Percentiles rank a stretch among this genome's conserved stretches.
Evolutionary conservation across 148 eudicot species (phyloP).

Genomic region (Polygonum maritimum): DNA sequence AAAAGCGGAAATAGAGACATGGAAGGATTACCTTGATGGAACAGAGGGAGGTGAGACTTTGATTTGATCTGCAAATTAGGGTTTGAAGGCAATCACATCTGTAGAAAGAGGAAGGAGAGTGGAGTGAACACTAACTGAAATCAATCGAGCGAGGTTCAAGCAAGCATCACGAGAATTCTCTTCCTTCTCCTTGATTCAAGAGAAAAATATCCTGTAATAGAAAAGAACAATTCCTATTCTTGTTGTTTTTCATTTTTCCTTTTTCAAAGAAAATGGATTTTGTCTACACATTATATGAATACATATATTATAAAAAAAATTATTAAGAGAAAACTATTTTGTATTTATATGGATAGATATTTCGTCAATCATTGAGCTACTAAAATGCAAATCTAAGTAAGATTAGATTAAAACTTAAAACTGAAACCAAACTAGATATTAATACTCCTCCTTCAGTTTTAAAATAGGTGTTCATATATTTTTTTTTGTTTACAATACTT

Average conservation of each 20-base stretch:
- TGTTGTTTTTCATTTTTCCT: neutral
- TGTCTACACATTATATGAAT: too few relatives aligned
- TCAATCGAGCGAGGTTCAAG: neutral
- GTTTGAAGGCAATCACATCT: neutral
- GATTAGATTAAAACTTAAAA: too few relatives aligned
- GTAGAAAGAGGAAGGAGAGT: neutral
- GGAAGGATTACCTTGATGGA: neutral
- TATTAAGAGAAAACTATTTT: too few relatives aligned
- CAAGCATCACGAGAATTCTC: neutral
- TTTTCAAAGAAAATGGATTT: neutral
- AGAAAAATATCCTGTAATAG: neutral
- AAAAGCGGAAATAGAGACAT: neutral
- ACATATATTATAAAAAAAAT: too few relatives aligned
- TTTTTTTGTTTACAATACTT: too few relatives aligned
- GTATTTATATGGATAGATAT: too few relatives aligned
- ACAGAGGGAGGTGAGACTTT: neutral
- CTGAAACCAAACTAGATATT: too few relatives aligned
- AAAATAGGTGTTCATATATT: too few relatives aligned
- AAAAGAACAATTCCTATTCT: neutral
- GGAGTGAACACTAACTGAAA: neutral
- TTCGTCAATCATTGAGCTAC: too few relatives aligned
- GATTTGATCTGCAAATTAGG: slow-evolving; percentile 4
- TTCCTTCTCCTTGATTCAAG: slow-evolving; percentile 4
- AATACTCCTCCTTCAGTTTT: too few relatives aligned
- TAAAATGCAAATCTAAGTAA: too few relatives aligned